A percentile compares a stretch with the other conserved stretches of the same genome.
Evolutionary conservation across 768 basidiomycete genomes (phyloP).

Genomic region (Leccinum imitatum): DNA sequence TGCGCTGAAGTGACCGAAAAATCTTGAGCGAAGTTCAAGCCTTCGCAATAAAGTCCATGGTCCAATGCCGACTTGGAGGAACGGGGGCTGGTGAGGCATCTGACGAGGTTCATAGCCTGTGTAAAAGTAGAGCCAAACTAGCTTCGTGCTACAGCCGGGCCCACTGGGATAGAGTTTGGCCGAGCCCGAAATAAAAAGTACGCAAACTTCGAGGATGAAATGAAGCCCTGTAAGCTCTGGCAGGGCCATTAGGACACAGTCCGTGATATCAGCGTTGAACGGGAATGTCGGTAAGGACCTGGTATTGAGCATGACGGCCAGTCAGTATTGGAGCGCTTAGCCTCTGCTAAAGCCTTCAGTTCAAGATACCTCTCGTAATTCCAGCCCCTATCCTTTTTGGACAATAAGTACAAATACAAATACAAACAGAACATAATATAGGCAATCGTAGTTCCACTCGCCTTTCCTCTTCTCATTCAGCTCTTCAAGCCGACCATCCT

Average conservation of each 20-base stretch:
- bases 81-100: conserved; percentile 9
- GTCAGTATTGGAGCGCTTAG: background rate
- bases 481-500: too few relatives aligned
- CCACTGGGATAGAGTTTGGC: conserved; percentile 29
- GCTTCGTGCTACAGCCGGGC: conserved; percentile 28
- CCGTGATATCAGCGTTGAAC: conserved; percentile 32
- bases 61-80: background rate
- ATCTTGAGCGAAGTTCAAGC: conserved; percentile 1
- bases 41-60: conserved; percentile 12
- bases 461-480: too few relatives aligned
- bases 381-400: too few relatives aligned
- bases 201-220: conserved; percentile 33
- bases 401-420: too few relatives aligned
- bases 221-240: conserved; percentile 25
- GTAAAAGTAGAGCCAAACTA: conserved; percentile 33
- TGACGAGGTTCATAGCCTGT: conserved; percentile 30
- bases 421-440: too few relatives aligned
- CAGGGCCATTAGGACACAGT: conserved; percentile 27
- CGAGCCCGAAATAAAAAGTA: conserved; percentile 30
- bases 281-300: background rate
- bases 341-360: background rate
- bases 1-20: conserved; percentile 16
- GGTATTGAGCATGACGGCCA: conserved; percentile 2
- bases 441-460: too few relatives aligned
- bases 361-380: too few relatives aligned